These are phyloP conservation scores for Shiraia sp. DNA, from an alignment of 2,329 filamentous ascomycete species.

Conservation along the genomic window DNA sequence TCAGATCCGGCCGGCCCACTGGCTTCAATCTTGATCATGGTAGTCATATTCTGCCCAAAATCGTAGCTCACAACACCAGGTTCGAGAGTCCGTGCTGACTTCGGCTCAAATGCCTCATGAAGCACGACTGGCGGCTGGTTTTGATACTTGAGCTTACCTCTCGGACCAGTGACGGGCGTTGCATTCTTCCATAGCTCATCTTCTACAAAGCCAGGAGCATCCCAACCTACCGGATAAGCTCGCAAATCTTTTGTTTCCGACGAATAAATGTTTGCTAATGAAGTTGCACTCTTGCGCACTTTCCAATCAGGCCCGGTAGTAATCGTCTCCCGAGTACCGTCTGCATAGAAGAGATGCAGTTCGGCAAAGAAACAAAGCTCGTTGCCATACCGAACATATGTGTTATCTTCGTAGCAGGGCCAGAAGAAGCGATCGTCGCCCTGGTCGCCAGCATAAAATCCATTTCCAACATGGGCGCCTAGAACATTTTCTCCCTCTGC, in stretches of 20 bases:
- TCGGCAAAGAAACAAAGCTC: slow-evolving; percentile 50
- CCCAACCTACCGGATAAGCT: slow-evolving; percentile 43
- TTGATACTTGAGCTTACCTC: slow-evolving; percentile 47
- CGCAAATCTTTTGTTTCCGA: slow-evolving; percentile 47
- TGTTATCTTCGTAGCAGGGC: slow-evolving; percentile 50
- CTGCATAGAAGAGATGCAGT: slow-evolving; percentile 44
- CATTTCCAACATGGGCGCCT: slow-evolving; percentile 47
- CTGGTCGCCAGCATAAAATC: slow-evolving; percentile 52
- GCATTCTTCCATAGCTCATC: slow-evolving; percentile 38
- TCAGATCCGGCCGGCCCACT: slow-evolving; percentile 33
- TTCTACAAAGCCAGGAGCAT: slow-evolving; percentile 27
- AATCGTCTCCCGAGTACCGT: slow-evolving; percentile 42
- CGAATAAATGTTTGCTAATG: slow-evolving; percentile 48
- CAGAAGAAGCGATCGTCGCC: slow-evolving; percentile 49
- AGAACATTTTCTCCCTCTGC: slow-evolving; percentile 39
- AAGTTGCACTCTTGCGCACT: slow-evolving; percentile 45
- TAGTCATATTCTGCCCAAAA: slow-evolving; percentile 41
- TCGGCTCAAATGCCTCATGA: slow-evolving; percentile 44
- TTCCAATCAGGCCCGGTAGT: slow-evolving; percentile 47
- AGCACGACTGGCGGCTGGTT: slow-evolving; percentile 46
- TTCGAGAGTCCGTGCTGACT: slow-evolving; percentile 16
- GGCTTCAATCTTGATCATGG: slow-evolving; percentile 34
- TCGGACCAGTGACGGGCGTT: slow-evolving; percentile 46
- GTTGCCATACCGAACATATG: slow-evolving; percentile 39
- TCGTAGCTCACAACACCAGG: slow-evolving; percentile 35